Evolutionary conservation across 306 rosid genomes (phyloP), one percentile per base, ranked within the genome.

Genomic region (Begonia fuchsioides): DNA sequence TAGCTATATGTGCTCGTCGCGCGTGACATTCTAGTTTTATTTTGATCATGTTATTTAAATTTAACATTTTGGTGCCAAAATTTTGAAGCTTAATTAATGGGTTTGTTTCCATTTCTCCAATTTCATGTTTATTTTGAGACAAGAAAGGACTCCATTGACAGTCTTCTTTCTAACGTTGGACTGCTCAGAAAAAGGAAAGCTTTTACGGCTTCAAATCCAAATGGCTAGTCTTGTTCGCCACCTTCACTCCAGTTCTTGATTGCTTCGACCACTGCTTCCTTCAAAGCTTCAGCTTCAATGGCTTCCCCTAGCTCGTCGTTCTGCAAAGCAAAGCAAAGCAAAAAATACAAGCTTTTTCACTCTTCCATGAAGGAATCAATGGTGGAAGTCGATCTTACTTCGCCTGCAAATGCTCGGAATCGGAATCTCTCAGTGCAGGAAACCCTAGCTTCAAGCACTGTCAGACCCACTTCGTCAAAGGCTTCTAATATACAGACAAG

Each of bases 401-500:
- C 97, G 56, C 81, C 92, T 62, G 87, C 98, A 60, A 81, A 73
- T 8, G 98, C 98, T 68, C 82, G 87, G 58, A 90, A 77, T 38
- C 64, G 80, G 58, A 90, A 90, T 64, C 55, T 84, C 61, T 85
- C 83, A 1, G 82, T 71, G 64, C 98, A 90, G 43, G 98, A 85
- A 85, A 79, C 95, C 98, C 98, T 90, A 79, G 98, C 98, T 81
- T 90, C 95, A 35, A 71, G 64, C 26, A 90, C 94, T 15, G 61
- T 72, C 3, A 90, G 95, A 14, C 95, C 85, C 83, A 85, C 58
- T 49, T 79, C 98, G 67, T 85, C 95, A 38, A 85, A 81, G 56
- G 66, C 87, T 60, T 90, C 95, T 59, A 90, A 57, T 19, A 90
- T 67, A 49, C 84, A 73, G 58, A 80, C 98, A 58, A 90, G 98